A percentile compares a stretch with the other conserved stretches of the same genome.
Conservation (phyloP, 2,329 filamentous ascomycete genomes). For the Calonectria pteridis region DNA sequence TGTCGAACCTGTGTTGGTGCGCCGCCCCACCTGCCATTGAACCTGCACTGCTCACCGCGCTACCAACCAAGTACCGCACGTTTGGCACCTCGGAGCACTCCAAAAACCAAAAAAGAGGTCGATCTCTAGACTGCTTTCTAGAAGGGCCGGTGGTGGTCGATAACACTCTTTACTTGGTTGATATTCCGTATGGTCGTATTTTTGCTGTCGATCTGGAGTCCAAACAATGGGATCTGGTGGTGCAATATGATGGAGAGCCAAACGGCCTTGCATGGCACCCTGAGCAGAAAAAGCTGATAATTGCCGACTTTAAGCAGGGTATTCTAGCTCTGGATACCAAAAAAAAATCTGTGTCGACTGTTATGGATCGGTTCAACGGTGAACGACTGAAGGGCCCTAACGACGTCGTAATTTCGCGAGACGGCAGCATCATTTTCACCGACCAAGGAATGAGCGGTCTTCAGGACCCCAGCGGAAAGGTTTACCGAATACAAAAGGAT, state of each 20-base stretch:
- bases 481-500: conserved; percentile 20
- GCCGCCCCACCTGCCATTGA: background rate
- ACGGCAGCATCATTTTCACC: conserved; percentile 26
- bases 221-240: conserved; percentile 15
- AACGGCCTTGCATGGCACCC: conserved; percentile 28
- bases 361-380: conserved; percentile 30
- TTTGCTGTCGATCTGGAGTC: conserved; percentile 5
- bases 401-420: conserved; percentile 14
- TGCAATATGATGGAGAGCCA: conserved; percentile 28
- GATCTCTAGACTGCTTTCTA: conserved; percentile 20
- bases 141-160: background rate
- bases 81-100: conserved; percentile 22
- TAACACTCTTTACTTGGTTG: background rate
- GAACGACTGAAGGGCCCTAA: conserved; percentile 30
- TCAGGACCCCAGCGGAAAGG: conserved; percentile 21
- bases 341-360: conserved; percentile 4
- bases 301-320: conserved; percentile 30
- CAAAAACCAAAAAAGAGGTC: conserved; percentile 27
- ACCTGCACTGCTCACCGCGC: background rate
- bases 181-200: conserved; percentile 10
- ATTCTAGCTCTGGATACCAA: conserved; percentile 17
- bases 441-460: conserved; percentile 29
- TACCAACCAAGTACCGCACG: conserved; percentile 16
- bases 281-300: conserved; percentile 12
- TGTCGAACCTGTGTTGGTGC: background rate